Base-by-base conservation (phyloP, 768 basidiomycete genomes). In the Baorangia bicolor region DNA sequence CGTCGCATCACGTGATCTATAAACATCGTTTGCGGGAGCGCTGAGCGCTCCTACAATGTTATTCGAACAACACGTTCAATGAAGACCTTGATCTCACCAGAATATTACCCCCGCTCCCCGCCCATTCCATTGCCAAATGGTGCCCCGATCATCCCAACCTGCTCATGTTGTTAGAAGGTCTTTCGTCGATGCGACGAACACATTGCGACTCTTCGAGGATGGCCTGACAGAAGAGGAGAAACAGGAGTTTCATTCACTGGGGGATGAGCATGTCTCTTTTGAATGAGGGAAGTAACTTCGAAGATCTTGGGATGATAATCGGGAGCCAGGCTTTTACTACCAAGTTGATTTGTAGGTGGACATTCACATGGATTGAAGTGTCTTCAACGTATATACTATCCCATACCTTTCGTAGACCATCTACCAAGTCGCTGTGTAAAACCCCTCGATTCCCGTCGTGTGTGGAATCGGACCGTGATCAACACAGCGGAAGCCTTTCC, bases 81-180 rank as follows among this genome's bases (percentile, higher is more conserved):
- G 39, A 33, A 10, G 13, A 31, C 13, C 16, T 23, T 25, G 13
- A 40, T 39, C 10, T 23, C 10, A 11, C 21, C 12, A 53, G 52
- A 38, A 40, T 18, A 47, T 53, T 21, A 53, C 52, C 8, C 52
- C 47, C 8, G 45, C 52, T 11, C 52, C 52, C 13, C 52, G 52
- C 30, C 52, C 44, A 25, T 53, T 53, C 44, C 38, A 45, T 40
- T 53, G 52, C 38, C 44, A 33, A 14, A 48, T 53, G 18, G 38
- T 47, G 10, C 52, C 52, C 10, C 44, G 52, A n/a, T 47, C 52
- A 31, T 10, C 44, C 20, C 44, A 53, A 33, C 52, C 23, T 31
- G 45, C 44, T 12, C 28, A 40, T 47, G 52, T 53, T 20, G 23
- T 53, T 3, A 47, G 37, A 31, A 53, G 38, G 37, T 53, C 52